A percentile compares a stretch with the other conserved stretches of the same genome.
phyloP scores from a whole-genome alignment of 2,329 filamentous ascomycete genomes.

The Penicillium sp. region DNA sequence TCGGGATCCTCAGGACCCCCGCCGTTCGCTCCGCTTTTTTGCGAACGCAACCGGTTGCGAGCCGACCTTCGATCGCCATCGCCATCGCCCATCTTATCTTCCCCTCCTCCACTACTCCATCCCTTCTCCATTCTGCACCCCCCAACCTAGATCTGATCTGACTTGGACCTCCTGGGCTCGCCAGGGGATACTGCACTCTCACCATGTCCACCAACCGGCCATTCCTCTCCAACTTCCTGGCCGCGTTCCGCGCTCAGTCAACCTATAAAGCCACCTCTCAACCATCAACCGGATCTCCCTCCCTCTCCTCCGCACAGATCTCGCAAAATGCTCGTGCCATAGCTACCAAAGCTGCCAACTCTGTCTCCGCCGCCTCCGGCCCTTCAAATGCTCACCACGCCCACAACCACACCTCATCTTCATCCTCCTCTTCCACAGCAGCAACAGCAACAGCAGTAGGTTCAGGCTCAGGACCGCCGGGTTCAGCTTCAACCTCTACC shows the following conservation, averaged over 20 bases:
- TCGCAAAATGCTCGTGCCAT: slow-evolving; percentile 52
- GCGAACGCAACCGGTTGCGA: not conserved
- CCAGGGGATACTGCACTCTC: not conserved
- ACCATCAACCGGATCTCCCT: slow-evolving; percentile 38
- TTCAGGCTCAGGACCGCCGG: slow-evolving; percentile 8
- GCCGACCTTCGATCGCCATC: slow-evolving; percentile 4
- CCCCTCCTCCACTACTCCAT: slow-evolving; percentile 6
- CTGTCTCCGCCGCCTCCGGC: slow-evolving; percentile 15
- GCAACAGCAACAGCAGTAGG: slow-evolving; percentile 4
- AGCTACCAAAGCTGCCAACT: slow-evolving; percentile 46
- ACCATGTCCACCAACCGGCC: slow-evolving; percentile 67
- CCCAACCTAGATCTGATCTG: not conserved
- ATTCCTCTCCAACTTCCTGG: slow-evolving; percentile 70
- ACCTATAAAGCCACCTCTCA: slow-evolving; percentile 61
- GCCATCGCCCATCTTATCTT: slow-evolving; percentile 5
- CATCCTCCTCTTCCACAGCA: slow-evolving; percentile 4
- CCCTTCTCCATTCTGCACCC: not conserved
- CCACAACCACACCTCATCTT: slow-evolving; percentile 16
- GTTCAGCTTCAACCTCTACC: slow-evolving; percentile 28
- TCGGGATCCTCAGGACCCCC: slow-evolving; percentile 1
- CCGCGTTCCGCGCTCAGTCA: slow-evolving; percentile 69
- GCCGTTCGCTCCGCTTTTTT: slow-evolving; percentile 5
- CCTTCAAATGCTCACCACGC: slow-evolving; percentile 20
- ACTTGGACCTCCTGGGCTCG: not conserved
- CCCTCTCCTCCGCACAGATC: slow-evolving; percentile 46